Base-by-base conservation (phyloP, 768 basidiomycete genomes). In the Boletus reticulatus region DNA sequence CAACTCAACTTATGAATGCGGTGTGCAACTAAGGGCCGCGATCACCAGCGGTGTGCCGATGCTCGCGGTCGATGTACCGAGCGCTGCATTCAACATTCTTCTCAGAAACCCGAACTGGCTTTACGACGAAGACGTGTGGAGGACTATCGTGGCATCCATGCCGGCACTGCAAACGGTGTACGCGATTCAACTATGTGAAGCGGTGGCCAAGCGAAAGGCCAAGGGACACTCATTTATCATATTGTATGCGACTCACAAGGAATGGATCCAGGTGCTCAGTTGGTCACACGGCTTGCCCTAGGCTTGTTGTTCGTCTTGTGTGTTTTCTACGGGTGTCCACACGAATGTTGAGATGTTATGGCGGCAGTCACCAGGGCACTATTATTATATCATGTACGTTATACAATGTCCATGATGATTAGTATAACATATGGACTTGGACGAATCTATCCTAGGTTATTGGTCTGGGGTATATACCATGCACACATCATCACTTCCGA, bases 61-160 rank as follows among this genome's bases (percentile, higher is more conserved):
- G 20, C 71, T 93, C n/a, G 89, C 83, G 2, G 77, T 92, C 14
- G 90, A 92, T 52, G 84, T 92, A 11, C 73, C 84, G 1, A 67
- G 78, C 0, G 55, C 72, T 8, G 78, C 83, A 2, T 91, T 91
- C 58, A 87, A 90, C 45, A 62, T 75, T 2, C 80, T 93, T 75
- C 76, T 78, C 29, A 79, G 75, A 63, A 82, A 68, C 36, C 64
- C 82, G 4, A 67, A 73, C 16, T 92, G 91, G 91, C 70, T 91
- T 24, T 78, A 78, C 6, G 88, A 90, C 56, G 91, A 93, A 43
- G 88, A 92, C 38, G 75, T 77, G 0, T 90, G 91, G 88, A 87
- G 84, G 69, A 56, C 74, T 3, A 76, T 91, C 38, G 65, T 77
- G 8, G 73, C 77, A 0, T 67, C 70, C 10, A 87, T 90, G 67